These are phyloP conservation scores for Dissophora globulifera DNA, from an alignment of 192 early-diverging fungal genomes.

Conservation along the genomic window DNA sequence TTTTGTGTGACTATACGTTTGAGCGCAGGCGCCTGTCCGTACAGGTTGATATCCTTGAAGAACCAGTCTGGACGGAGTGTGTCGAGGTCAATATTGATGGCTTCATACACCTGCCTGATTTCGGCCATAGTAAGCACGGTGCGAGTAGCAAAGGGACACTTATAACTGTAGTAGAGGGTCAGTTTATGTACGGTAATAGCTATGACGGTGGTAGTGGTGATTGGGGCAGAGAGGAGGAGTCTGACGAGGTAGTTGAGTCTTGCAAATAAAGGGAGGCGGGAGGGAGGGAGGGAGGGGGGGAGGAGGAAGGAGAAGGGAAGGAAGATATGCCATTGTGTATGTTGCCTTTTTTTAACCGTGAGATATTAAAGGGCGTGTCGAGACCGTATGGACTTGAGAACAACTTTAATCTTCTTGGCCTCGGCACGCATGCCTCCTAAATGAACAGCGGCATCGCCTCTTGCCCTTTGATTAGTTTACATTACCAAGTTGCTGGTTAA, in stretches of 20 bases:
- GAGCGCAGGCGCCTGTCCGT: constrained; percentile 72
- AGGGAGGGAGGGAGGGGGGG: too few relatives aligned
- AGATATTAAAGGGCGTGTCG: constrained; percentile 41
- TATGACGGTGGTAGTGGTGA: too few relatives aligned
- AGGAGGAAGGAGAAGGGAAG: too few relatives aligned
- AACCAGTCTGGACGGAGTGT: constrained; percentile 32
- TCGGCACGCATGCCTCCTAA: constrained; percentile 38
- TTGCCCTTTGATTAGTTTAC: constrained; percentile 5
- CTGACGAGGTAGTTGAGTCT: too few relatives aligned
- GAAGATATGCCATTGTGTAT: too few relatives aligned
- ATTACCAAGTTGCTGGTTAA: too few relatives aligned
- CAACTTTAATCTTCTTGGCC: constrained; percentile 37
- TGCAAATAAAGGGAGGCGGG: too few relatives aligned
- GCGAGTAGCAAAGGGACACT: constrained; percentile 76
- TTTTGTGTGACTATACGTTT: constrained; percentile 57
- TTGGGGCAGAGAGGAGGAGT: too few relatives aligned
- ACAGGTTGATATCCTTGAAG: constrained; percentile 68
- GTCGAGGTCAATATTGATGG: constrained; percentile 69
- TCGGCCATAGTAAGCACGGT: constrained; percentile 69
- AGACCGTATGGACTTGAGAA: constrained; percentile 37
- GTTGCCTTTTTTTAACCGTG: too few relatives aligned
- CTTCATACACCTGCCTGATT: constrained; percentile 57
- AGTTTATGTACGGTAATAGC: constrained; percentile 25
- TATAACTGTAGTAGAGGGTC: constrained; percentile 60
- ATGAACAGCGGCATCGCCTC: constrained; percentile 5